phyloP scores from a whole-genome alignment of 805 yeast genomes.

The Saturnispora gosingensis region DNA sequence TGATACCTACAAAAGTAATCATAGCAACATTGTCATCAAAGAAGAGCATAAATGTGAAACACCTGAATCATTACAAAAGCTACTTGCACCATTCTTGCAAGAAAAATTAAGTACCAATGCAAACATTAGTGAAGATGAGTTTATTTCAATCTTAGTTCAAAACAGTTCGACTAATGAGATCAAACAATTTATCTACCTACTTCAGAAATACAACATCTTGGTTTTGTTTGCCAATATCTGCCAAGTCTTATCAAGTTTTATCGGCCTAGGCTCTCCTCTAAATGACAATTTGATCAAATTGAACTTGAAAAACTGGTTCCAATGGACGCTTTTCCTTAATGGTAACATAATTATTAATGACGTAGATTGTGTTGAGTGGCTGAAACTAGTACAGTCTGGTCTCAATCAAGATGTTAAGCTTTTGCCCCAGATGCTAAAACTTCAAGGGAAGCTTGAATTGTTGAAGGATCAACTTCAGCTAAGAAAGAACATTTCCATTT shows the following conservation, averaged over 20 bases:
- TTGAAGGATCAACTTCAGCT: slow-evolving; percentile 66
- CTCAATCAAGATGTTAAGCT: slow-evolving; percentile 46
- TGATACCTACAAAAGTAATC: background rate
- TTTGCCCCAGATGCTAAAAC: slow-evolving; percentile 60
- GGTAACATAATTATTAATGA: slow-evolving; percentile 54
- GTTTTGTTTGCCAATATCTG: slow-evolving; percentile 39
- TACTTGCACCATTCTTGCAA: slow-evolving; percentile 18
- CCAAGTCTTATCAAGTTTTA: slow-evolving; percentile 35
- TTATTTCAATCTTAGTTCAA: slow-evolving; percentile 25
- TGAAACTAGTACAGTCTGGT: slow-evolving; percentile 49
- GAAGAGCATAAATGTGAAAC: slow-evolving; percentile 19
- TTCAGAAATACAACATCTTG: slow-evolving; percentile 37
- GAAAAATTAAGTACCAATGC: slow-evolving; percentile 16
- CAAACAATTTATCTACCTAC: slow-evolving; percentile 43
- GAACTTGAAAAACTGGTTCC: slow-evolving; percentile 51
- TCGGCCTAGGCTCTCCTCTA: slow-evolving; percentile 1
- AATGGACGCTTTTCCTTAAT: slow-evolving; percentile 65
- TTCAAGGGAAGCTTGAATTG: slow-evolving; percentile 80
- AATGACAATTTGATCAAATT: background rate
- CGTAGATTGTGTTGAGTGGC: slow-evolving; percentile 42
- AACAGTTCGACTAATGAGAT: slow-evolving; percentile 32
- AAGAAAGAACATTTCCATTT: slow-evolving; percentile 28
- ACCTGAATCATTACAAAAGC: slow-evolving; percentile 15
- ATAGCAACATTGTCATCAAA: slow-evolving; percentile 4
- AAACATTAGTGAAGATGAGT: slow-evolving; percentile 14